Evolutionary conservation across 2,329 filamentous ascomycete species (phyloP), one percentile per base, ranked within the genome.

Genomic region (Xylaria sp.): DNA sequence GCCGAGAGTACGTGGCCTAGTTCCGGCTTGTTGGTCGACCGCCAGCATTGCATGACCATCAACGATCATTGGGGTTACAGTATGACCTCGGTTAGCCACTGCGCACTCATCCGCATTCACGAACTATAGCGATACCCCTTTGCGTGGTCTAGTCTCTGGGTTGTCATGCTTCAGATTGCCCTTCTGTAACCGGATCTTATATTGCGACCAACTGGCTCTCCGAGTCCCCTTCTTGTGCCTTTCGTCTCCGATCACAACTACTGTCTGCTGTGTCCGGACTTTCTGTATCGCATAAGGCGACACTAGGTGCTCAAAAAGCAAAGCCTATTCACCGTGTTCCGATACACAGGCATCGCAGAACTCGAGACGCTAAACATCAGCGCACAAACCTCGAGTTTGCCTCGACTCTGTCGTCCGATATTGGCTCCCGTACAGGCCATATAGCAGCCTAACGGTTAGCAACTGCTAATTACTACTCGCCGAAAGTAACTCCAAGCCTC

Each of bases 21-120:
- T 52, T 42, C 56, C 61, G 49, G 48, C 60, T 63, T 53, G 57
- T 64, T 50, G 46, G 59, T 63, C 54, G 61, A 58, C 59, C 53
- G 64, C 23, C 23, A n/a, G 23, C 64, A 60, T 52, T 61, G 62
- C 57, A 62, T 64, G 59, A 55, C 55, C 37, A 63, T 62, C 59
- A 55, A 53, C 48, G 54, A 23, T 57, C 51, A n/a, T 49, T 30
- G 55, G 65, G 61, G 57, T 46, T 64, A 63, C 59, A 59, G 52
- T 56, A 61, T 61, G 59, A 58, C 56, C 50, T 59, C 53, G 50
- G 42, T 50, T 47, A 53, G 57, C 42, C 51, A 49, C 39, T 34
- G 54, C 58, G 55, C 19, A 35, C 47, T 54, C 53, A 19, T 53
- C 46, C 48, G 54, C 59, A 47, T 53, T 48, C 57, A 56, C 50